Evolutionary conservation across 2,329 filamentous ascomycete species (phyloP).

Genomic region (Botrytis pseudocinerea): DNA sequence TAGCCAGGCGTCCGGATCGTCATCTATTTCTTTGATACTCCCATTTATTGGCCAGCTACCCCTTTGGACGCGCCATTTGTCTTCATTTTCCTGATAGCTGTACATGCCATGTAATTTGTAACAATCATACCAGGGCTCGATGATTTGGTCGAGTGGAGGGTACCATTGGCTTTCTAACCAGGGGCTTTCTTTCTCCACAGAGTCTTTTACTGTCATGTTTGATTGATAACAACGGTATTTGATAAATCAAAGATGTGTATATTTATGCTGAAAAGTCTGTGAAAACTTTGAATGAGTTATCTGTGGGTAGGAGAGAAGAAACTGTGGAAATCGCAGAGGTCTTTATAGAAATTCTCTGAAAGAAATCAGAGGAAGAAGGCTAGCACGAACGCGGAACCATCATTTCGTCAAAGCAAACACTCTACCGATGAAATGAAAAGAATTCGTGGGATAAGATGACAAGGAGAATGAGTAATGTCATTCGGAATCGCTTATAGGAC

Average conservation of each 20-base stretch:
- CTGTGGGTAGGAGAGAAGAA: background rate
- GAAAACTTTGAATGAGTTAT: no score
- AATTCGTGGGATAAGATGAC: background rate
- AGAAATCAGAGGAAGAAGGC: background rate
- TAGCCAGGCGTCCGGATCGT: background rate
- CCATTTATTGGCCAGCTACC: background rate
- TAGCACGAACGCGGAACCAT: background rate
- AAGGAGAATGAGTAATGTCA: background rate
- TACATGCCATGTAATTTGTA: accelerated
- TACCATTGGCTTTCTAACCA: conserved; percentile 10
- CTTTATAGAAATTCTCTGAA: background rate
- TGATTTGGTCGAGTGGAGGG: background rate
- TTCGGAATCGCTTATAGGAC: background rate
- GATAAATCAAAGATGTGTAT: background rate
- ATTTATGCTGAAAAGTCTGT: background rate
- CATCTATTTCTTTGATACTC: background rate
- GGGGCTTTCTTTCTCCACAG: background rate
- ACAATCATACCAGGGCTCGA: accelerated
- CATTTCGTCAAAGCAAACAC: background rate
- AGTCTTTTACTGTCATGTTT: background rate
- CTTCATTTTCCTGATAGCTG: background rate
- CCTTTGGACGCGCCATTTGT: accelerated
- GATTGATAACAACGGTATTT: background rate
- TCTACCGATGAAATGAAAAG: background rate
- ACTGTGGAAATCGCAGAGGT: background rate